Percentiles rank a stretch among this genome's conserved stretches.
phyloP scores from a whole-genome alignment of 768 basidiomycete genomes.

The Dioszegia aurantiaca region DNA sequence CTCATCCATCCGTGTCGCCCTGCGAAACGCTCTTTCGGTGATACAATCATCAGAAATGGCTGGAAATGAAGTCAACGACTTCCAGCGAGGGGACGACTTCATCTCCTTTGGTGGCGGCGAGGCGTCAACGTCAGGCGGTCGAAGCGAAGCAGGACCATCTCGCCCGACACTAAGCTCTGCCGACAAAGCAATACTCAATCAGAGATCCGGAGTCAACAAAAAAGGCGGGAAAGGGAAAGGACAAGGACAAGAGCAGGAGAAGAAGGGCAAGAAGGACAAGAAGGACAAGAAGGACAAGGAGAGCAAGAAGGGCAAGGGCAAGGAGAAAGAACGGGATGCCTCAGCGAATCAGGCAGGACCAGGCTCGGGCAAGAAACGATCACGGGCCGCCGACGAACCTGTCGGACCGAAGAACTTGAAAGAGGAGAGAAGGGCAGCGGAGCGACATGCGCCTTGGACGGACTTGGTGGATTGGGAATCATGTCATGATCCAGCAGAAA shows the following conservation, averaged over 20 bases:
- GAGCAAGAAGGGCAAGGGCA: conserved; percentile 19
- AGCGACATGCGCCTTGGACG: conserved; percentile 63
- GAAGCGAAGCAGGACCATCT: conserved; percentile 9
- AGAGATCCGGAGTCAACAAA: not conserved
- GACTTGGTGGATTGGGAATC: conserved; percentile 66
- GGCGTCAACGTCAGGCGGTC: not conserved
- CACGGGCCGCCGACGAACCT: conserved; percentile 58
- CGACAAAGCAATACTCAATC: conserved; percentile 2
- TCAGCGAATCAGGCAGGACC: conserved; percentile 15
- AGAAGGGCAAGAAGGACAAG: not conserved
- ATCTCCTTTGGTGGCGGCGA: conserved; percentile 36
- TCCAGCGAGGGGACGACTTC: conserved; percentile 39
- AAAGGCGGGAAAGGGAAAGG: not conserved
- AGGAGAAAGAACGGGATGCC: conserved; percentile 14
- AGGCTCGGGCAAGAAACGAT: conserved; percentile 44
- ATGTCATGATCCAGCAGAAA: conserved; percentile 75
- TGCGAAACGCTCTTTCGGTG: no score
- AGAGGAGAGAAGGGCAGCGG: conserved; percentile 57
- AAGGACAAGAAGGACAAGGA: not conserved
- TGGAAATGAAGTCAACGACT: conserved; percentile 8
- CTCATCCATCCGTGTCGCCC: no score
- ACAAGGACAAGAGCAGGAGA: not conserved
- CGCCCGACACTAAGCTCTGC: conserved; percentile 3
- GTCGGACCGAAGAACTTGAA: conserved; percentile 59
- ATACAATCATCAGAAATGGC: no score